A percentile compares a stretch with the other conserved stretches of the same genome.
Evolutionary conservation across 306 rosid species (phyloP).

Genomic region (Begonia masoniana): DNA sequence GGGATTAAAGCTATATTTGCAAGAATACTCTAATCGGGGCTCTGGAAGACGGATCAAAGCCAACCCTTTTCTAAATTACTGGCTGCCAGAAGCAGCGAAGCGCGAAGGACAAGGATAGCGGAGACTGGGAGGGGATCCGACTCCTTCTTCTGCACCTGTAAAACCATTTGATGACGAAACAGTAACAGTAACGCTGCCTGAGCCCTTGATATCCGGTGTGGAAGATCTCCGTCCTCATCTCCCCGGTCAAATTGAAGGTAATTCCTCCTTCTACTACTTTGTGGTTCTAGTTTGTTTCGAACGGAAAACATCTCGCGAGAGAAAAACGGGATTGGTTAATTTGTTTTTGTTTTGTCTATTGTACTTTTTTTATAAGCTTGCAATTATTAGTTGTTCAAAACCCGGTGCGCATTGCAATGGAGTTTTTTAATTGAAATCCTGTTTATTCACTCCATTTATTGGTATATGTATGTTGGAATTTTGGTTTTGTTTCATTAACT

Average conservation of each 20-base stretch:
- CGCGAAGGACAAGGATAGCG: slow-evolving; percentile 49
- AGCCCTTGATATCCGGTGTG: slow-evolving; percentile 14
- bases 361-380: background rate
- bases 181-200: slow-evolving; percentile 11
- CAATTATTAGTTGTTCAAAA: background rate
- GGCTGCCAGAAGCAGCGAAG: slow-evolving; percentile 52
- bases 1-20: no score
- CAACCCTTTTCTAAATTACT: slow-evolving; percentile 6
- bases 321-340: no score
- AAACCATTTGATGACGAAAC: slow-evolving; percentile 2
- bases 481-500: no score
- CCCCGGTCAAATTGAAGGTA: slow-evolving; percentile 24
- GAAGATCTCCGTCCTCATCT: slow-evolving; percentile 11
- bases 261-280: slow-evolving; percentile 1
- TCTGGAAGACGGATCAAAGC: no score
- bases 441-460: background rate
- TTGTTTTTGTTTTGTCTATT: background rate
- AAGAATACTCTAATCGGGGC: no score
- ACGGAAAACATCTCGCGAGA: background rate
- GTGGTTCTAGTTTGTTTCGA: background rate
- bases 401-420: background rate
- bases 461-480: no score
- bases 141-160: slow-evolving; percentile 16
- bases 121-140: slow-evolving; percentile 70
- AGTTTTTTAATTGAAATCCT: background rate